Conservation (phyloP, 345 rosid genomes). For the Physaria fendleri region DNA sequence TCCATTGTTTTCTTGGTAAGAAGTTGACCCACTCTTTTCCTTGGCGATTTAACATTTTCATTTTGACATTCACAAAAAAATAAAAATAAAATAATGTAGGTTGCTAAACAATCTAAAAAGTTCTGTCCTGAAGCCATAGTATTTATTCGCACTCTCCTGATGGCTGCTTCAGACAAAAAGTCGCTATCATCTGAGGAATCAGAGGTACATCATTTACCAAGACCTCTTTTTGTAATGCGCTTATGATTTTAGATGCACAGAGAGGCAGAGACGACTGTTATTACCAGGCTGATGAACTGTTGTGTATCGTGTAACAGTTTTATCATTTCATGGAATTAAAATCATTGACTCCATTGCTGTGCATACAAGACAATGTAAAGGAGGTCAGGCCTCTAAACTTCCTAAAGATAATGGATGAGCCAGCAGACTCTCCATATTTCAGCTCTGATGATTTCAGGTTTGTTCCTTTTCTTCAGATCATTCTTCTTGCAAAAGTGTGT, state of each 20-base stretch:
- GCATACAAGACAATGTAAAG: constrained; percentile 29
- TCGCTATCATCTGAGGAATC: constrained; percentile 39
- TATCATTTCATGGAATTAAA: constrained; percentile 55
- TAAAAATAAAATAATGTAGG: constrained; percentile 30
- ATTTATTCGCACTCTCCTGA: constrained; percentile 56
- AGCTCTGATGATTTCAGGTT: constrained; percentile 79
- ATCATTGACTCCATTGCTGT: constrained; percentile 50
- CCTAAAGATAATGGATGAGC: constrained; percentile 49
- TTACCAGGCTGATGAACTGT: constrained; percentile 7
- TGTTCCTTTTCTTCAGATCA: constrained; percentile 11
- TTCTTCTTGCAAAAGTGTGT: neutral
- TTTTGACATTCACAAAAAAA: constrained; percentile 2
- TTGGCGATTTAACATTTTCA: neutral
- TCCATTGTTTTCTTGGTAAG: constrained; percentile 73
- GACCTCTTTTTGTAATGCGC: neutral
- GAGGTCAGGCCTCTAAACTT: constrained; percentile 66
- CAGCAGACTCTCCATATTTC: constrained; percentile 58
- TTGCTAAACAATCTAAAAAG: constrained; percentile 60
- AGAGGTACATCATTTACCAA: constrained; percentile 40
- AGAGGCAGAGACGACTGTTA: neutral
- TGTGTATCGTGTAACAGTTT: constrained; percentile 43
- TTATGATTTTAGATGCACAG: neutral
- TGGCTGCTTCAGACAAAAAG: constrained; percentile 50
- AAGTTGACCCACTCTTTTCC: neutral
- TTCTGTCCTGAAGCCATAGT: constrained; percentile 83